Conservation (phyloP, 2,329 filamentous ascomycete genomes). For the Xylaria sp. region DNA sequence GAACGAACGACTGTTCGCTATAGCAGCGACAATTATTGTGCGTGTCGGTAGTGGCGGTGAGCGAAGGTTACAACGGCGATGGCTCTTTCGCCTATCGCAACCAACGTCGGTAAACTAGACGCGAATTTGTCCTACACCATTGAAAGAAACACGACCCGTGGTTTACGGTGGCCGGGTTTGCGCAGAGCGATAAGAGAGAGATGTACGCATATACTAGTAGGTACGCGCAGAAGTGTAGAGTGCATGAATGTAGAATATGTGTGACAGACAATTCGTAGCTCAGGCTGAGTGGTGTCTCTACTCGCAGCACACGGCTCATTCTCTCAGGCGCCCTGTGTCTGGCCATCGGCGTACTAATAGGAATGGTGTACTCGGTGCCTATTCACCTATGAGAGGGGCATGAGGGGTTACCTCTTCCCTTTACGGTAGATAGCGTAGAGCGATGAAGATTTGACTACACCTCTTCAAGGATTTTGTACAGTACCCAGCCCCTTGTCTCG, state of each 20-base stretch:
- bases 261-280: background rate
- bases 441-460: background rate
- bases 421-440: background rate
- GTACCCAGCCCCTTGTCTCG: background rate
- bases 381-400: background rate
- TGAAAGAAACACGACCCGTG: background rate
- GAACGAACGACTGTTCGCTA: constrained; percentile 19
- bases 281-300: background rate
- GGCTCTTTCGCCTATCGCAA: background rate
- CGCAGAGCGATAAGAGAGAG: constrained; percentile 10
- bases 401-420: constrained; percentile 17
- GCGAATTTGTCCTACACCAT: background rate
- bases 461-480: background rate
- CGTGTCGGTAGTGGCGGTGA: constrained; percentile 28
- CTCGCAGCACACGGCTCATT: background rate
- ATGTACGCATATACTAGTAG: too few relatives aligned
- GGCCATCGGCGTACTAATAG: background rate
- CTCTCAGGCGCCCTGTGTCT: constrained; percentile 4
- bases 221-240: background rate
- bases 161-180: constrained; percentile 8
- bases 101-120: constrained; percentile 5
- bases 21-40: constrained; percentile 17
- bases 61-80: constrained; percentile 21
- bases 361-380: background rate
- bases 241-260: background rate